phyloP scores from a whole-genome alignment of 108 stramenopile species.

The Seminavis robusta region DNA sequence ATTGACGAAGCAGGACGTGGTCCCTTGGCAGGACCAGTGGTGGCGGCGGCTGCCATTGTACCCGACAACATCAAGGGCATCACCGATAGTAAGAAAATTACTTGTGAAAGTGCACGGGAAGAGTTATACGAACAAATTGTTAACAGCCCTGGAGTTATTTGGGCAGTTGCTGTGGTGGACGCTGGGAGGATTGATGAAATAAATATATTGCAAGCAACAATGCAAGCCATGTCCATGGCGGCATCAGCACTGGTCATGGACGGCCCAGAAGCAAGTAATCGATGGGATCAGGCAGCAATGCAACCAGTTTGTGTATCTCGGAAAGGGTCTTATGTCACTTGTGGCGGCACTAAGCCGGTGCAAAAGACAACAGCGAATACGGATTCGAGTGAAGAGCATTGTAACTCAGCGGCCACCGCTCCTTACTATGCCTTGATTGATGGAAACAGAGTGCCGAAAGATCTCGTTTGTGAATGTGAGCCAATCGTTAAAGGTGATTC shows the following conservation, averaged over 20 bases:
- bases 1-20: slow-evolving; percentile 98
- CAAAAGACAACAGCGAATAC: not conserved
- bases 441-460: slow-evolving; percentile 79
- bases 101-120: slow-evolving; percentile 71
- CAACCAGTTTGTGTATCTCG: slow-evolving; percentile 37
- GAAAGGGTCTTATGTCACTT: slow-evolving; percentile 60
- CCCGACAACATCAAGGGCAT: slow-evolving; percentile 76
- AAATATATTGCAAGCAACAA: slow-evolving; percentile 96
- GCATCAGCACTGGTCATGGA: slow-evolving; percentile 28
- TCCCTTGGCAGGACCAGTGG: slow-evolving; percentile 93
- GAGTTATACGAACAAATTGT: slow-evolving; percentile 35
- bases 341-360: slow-evolving; percentile 4
- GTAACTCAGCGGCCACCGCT: too few relatives aligned
- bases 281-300: slow-evolving; percentile 8
- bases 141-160: slow-evolving; percentile 56
- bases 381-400: not conserved
- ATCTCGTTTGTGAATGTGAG: slow-evolving; percentile 69
- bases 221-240: slow-evolving; percentile 85
- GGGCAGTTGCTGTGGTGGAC: slow-evolving; percentile 76
- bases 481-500: slow-evolving; percentile 89
- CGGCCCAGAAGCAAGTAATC: not conserved
- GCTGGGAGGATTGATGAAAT: slow-evolving; percentile 92
- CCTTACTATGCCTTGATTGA: slow-evolving; percentile 69
- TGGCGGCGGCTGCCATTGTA: slow-evolving; percentile 67
- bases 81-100: slow-evolving; percentile 88